A percentile compares a stretch with the other conserved stretches of the same genome.
phyloP scores from a whole-genome alignment of 805 yeast species.

The Nakazawaea populi region DNA sequence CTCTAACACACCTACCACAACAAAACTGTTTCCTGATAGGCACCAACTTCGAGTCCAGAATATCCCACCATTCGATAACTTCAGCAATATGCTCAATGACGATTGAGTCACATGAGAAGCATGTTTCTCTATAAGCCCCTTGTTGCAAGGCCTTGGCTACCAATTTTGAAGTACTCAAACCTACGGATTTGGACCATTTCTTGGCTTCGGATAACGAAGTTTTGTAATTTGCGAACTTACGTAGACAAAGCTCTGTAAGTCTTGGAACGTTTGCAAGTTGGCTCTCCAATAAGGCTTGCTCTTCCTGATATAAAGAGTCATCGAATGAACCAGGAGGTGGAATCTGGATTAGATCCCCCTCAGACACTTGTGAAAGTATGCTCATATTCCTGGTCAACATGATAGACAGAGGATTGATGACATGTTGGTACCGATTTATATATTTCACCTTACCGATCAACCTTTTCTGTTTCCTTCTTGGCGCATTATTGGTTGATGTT shows the following conservation, averaged over 20 bases:
- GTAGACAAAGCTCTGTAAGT: constrained; percentile 40
- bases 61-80: constrained; percentile 63
- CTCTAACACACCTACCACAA: constrained; percentile 38
- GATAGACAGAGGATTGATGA: constrained; percentile 14
- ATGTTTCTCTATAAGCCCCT: constrained; percentile 44
- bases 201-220: constrained; percentile 49
- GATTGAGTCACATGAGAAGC: constrained; percentile 44
- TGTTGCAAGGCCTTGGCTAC: constrained; percentile 48
- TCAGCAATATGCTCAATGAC: constrained; percentile 55
- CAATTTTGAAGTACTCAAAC: constrained; percentile 35
- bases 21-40: constrained; percentile 56
- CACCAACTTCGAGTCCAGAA: constrained; percentile 38
- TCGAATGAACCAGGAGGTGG: not conserved
- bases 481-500: not conserved
- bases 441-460: constrained; percentile 3
- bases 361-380: constrained; percentile 19
- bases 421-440: constrained; percentile 8
- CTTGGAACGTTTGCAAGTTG: constrained; percentile 32
- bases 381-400: constrained; percentile 23
- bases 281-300: constrained; percentile 13
- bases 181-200: constrained; percentile 46
- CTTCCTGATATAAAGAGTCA: constrained; percentile 16
- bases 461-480: not conserved
- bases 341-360: constrained; percentile 4
- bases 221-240: constrained; percentile 43